Base-by-base conservation (phyloP, 768 basidiomycete species). In the Fomitopsis serialis region DNA sequence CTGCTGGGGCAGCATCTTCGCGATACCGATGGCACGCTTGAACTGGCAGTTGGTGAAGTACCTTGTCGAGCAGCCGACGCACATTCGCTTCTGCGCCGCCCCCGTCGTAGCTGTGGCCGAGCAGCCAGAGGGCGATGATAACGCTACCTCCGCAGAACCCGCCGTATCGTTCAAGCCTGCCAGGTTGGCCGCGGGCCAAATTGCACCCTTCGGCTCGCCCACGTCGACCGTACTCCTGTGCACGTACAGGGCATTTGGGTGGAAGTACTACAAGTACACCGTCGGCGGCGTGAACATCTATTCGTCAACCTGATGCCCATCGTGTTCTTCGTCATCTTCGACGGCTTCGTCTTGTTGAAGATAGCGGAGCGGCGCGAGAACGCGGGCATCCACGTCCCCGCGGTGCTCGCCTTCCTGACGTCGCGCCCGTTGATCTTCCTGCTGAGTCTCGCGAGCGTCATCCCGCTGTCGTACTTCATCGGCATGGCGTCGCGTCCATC, bases 401-500 rank as follows among this genome's bases (percentile, higher is more conserved):
- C 78, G 1, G 64, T 96, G 57, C 74, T 97, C 43, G 74, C 73
- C 3, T 68, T 88, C 59, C 65, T 98, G 53, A 79, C 90, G 7
- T 85, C 85, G 1, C 85, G 85, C 46, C 80, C 78, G 2, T 71
- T 91, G 61, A 87, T 98, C 62, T 98, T 99, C 68, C 58, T 92
- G 42, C 70, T 95, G 61, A 80, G 87, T 59, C 75, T 99, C 43
- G 80, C 89, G 24, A 92, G 90, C 60, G 92, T 99, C 63, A 98
- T 99, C 59, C 97, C 97, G 0, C 78, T 99, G 19, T 94, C 91
- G 8, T 99, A 99, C 75, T 99, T 99, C 74, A 98, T 99, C 64
- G 97, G 97, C 17, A 98, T 98, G 97, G 97, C 8, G 97, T 99
- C 55, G 97, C 97, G 2, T 94, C 91, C 42, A 98, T 99, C 63